These are phyloP conservation scores for Sclerotinia trifoliorum DNA, from an alignment of 2,329 filamentous ascomycete species.

Conservation along the genomic window DNA sequence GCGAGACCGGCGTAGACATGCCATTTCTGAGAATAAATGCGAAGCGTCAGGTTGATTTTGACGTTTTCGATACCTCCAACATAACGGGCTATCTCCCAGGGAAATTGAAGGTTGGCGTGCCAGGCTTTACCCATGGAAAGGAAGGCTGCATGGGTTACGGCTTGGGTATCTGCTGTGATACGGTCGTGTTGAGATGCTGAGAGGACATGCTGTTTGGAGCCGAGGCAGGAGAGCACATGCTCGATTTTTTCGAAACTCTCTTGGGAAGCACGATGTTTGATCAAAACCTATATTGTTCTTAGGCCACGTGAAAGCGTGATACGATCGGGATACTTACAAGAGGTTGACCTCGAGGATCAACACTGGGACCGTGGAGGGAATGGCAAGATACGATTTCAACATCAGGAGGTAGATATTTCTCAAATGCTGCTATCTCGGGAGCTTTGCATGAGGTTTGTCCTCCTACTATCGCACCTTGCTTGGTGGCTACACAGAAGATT, in stretches of 20 bases:
- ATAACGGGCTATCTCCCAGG: conserved; percentile 95
- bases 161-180: conserved; percentile 97
- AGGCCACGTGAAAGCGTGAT: conserved; percentile 5
- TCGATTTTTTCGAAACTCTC: conserved; percentile 76
- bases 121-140: conserved; percentile 97
- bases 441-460: conserved; percentile 98
- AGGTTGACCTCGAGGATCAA: conserved; percentile 85
- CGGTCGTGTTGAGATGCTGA: conserved; percentile 86
- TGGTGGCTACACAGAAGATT: conserved; percentile 66
- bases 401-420: conserved; percentile 80
- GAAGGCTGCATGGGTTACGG: conserved; percentile 96
- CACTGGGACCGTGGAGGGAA: conserved; percentile 89
- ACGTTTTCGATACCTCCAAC: conserved; percentile 98
- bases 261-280: conserved; percentile 85
- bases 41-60: conserved; percentile 96
- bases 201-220: conserved; percentile 83
- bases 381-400: conserved; percentile 95
- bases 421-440: conserved; percentile 91
- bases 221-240: conserved; percentile 75
- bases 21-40: conserved; percentile 99
- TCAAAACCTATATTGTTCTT: conserved; percentile 58
- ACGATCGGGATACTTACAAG: conserved; percentile 54
- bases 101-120: conserved; percentile 92
- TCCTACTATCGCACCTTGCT: conserved; percentile 90
- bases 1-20: conserved; percentile 97